Percentiles rank a stretch among this genome's conserved stretches.
These are phyloP conservation scores for Penicillium ochrochloron DNA, from an alignment of 495 filamentous ascomycete genomes.

Conservation along the genomic window DNA sequence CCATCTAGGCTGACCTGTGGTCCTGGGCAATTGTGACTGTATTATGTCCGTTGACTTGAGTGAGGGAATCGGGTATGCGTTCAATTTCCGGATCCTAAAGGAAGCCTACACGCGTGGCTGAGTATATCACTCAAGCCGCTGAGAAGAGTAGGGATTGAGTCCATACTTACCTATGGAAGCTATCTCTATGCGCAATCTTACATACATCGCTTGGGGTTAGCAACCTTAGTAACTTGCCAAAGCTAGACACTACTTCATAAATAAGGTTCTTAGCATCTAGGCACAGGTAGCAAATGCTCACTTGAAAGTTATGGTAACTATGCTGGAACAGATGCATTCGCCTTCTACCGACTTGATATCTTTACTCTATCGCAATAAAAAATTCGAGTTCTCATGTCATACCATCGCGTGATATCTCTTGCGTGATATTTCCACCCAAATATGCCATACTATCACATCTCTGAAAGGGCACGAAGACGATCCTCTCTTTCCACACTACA, in stretches of 20 bases:
- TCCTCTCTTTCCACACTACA: background rate
- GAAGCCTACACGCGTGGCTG: too few species aligned
- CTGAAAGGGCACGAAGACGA: background rate
- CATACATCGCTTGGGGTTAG: background rate
- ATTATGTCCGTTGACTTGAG: too few species aligned
- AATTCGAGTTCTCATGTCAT: background rate
- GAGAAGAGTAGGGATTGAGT: too few species aligned
- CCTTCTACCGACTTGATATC: background rate
- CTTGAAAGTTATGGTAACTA: background rate
- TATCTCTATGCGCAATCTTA: background rate
- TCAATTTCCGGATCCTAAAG: too few species aligned
- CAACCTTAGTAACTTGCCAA: background rate
- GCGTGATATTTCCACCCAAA: background rate
- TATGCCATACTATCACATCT: background rate
- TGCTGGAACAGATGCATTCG: background rate
- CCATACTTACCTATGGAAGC: background rate
- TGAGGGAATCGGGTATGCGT: too few species aligned
- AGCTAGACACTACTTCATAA: background rate
- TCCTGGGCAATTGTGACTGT: too few species aligned
- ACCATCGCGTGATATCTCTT: background rate
- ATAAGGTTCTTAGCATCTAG: background rate
- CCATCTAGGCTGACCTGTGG: too few species aligned
- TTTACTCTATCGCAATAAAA: background rate
- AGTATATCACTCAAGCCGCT: too few species aligned
- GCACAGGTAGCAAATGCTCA: background rate